Base-by-base conservation (phyloP, 768 basidiomycete species). In the Amanita rubescens region DNA sequence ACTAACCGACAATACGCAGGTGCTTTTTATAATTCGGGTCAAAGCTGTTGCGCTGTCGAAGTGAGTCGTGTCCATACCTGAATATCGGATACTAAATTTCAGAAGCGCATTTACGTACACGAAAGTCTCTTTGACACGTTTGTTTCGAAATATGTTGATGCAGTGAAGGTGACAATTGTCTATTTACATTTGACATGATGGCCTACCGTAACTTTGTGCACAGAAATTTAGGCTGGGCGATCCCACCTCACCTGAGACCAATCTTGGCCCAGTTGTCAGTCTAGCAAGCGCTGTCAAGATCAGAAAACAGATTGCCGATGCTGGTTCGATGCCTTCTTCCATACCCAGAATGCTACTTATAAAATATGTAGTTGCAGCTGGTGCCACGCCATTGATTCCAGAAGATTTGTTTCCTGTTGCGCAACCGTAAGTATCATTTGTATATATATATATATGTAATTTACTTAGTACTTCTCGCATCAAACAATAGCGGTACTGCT, bases 21-120 rank as follows among this genome's bases (percentile, higher is more conserved):
- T 34, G 86, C 92, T 3, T 85, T 94, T 71, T 99, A 93, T 76
- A 98, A 98, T 69, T 94, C 94, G 14, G 96, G 96, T 1, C 96
- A 99, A 69, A 94, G 92, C 58, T 98, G 95, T 68, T 97, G 95
- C 63, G 83, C 88, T 0, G 74, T 98, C 55, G 96, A 99, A 75
- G 89, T 87, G 56, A 14, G 62, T 5, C 33, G 22, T 27, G 17
- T 22, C 32, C 38, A 32, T n/a, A 32, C 14, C 19, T 19, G 24
- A n/a, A 19, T 42, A 35, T 48, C 27, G 24, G 14, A 20, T n/a
- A 41, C 55, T 49, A 12, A 10, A 14, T 39, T 27, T 30, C 51
- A 17, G 8, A 60, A 92, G 87, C 80, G 95, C 15, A 92, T 99
- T 38, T 98, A 98, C 66, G 95, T 97, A 24, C 91, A 97, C 64